phyloP scores from a whole-genome alignment of 345 rosid species.

The Euclidium syriacum region DNA sequence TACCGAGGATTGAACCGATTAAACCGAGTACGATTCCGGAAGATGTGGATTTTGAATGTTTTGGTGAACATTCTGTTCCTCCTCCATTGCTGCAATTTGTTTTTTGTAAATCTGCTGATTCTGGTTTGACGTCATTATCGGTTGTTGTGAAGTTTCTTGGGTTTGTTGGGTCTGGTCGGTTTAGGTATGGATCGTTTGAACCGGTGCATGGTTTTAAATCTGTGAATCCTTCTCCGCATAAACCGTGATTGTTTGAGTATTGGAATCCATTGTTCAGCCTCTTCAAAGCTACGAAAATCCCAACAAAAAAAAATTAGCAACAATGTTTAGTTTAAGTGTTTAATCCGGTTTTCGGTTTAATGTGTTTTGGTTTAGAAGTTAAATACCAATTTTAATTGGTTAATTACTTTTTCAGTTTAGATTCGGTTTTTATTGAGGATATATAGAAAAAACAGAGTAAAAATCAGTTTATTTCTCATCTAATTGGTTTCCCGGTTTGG shows the following conservation, averaged over 20 bases:
- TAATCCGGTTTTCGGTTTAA: not conserved
- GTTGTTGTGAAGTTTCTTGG: conserved; percentile 37
- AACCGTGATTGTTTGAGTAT: conserved; percentile 59
- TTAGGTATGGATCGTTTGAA: conserved; percentile 28
- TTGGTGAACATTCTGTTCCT: conserved; percentile 30
- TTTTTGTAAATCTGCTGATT: conserved; percentile 50
- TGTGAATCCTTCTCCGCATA: conserved; percentile 73
- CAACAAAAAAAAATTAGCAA: not conserved
- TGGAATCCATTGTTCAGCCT: conserved; percentile 67
- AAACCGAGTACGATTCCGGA: conserved; percentile 47
- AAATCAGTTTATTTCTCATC: not conserved
- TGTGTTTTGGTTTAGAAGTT: not conserved
- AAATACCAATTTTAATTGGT: not conserved
- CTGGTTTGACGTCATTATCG: conserved; percentile 48
- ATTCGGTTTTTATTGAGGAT: too few species aligned
- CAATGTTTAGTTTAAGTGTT: not conserved
- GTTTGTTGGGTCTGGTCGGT: conserved; percentile 64
- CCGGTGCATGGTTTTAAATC: conserved; percentile 49
- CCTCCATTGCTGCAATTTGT: conserved; percentile 36
- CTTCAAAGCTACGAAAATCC: conserved; percentile 54
- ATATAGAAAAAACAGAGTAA: not conserved
- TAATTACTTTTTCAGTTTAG: not conserved
- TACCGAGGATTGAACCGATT: conserved; percentile 36
- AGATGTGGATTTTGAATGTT: conserved; percentile 28
- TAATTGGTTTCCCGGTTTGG: not conserved